phyloP scores from a whole-genome alignment of 331 rosid species.

The Quercus phellos region DNA sequence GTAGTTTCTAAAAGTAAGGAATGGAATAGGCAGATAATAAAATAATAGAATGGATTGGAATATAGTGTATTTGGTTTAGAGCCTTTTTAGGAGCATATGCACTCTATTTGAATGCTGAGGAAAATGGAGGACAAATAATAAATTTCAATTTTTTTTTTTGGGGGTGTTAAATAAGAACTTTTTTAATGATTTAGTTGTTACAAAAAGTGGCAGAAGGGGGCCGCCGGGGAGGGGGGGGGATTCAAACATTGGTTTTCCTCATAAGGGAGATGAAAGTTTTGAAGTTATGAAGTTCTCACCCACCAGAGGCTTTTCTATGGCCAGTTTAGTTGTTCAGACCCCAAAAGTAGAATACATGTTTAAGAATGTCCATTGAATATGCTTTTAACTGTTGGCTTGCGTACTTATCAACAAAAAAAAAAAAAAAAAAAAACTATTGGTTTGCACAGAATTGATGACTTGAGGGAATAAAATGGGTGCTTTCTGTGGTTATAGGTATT shows the following conservation, averaged over 20 bases:
- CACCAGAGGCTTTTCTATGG: not conserved
- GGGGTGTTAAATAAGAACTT: too few species aligned
- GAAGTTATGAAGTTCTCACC: not conserved
- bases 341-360: not conserved
- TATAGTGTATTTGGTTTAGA: not conserved
- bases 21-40: too few species aligned
- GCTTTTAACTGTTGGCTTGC: too few species aligned
- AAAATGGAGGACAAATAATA: not conserved
- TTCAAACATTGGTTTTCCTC: too few species aligned
- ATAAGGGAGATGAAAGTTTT: too few species aligned
- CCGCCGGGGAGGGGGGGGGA: too few species aligned
- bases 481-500: constrained; percentile 42
- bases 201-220: too few species aligned
- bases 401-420: too few species aligned
- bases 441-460: not conserved
- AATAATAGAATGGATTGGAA: too few species aligned
- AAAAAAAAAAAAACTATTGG: not conserved
- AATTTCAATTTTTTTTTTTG: not conserved
- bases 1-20: too few species aligned
- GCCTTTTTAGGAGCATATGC: not conserved
- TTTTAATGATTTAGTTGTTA: too few species aligned
- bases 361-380: not conserved
- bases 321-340: not conserved
- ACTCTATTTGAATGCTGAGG: not conserved
- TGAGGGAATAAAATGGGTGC: not conserved